phyloP scores from a whole-genome alignment of 352 stramenopile genomes.

The Phytophthora capsici region DNA sequence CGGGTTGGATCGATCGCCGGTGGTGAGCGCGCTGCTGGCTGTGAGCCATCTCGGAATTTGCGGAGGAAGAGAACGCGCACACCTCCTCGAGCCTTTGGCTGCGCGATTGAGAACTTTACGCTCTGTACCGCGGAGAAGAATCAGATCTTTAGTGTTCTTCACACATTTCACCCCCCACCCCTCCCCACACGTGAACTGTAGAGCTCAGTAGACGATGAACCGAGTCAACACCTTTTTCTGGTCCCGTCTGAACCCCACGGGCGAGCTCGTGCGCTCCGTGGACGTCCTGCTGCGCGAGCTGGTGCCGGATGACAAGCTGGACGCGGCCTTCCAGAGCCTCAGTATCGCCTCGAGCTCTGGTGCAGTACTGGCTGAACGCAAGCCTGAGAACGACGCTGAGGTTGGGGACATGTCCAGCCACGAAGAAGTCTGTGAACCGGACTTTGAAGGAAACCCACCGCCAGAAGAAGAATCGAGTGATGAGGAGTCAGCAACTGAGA shows the following conservation, averaged over 20 bases:
- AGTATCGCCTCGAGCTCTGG: constrained; percentile 42
- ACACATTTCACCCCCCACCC: background rate
- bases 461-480: constrained; percentile 64
- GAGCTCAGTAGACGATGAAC: constrained; percentile 36
- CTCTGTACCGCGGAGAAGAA: constrained; percentile 29
- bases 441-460: constrained; percentile 32
- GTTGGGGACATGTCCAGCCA: constrained; percentile 29
- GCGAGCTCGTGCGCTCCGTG: constrained; percentile 76
- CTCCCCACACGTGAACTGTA: background rate
- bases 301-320: constrained; percentile 66
- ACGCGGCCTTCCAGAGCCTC: constrained; percentile 54
- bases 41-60: constrained; percentile 40
- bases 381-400: constrained; percentile 34
- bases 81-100: background rate
- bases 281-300: constrained; percentile 66
- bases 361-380: constrained; percentile 21
- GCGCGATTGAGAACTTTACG: constrained; percentile 1
- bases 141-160: background rate
- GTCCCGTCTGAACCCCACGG: constrained; percentile 70
- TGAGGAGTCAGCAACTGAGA: constrained; percentile 59
- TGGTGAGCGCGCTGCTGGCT: constrained; percentile 19
- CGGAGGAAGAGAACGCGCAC: constrained; percentile 19
- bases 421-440: constrained; percentile 28
- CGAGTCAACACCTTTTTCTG: constrained; percentile 87
- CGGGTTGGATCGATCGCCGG: constrained; percentile 36